Evolutionary conservation across 345 rosid species (phyloP).

Genomic region (Populus alba): DNA sequence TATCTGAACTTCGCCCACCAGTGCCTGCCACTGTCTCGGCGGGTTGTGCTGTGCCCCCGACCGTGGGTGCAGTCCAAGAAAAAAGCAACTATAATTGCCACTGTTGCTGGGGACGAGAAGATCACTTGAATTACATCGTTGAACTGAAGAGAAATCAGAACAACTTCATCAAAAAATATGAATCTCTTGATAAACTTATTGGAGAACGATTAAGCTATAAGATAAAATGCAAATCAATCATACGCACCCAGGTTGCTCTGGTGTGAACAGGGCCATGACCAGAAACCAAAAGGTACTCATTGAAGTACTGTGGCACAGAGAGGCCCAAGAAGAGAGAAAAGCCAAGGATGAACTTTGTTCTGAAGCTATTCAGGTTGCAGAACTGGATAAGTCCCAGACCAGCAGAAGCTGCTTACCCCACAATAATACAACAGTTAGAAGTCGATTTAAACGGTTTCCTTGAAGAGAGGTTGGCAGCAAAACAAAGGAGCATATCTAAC

Average conservation of each 20-base stretch:
- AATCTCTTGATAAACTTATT: not conserved
- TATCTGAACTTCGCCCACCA: slow-evolving; percentile 80
- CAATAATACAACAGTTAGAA: not conserved
- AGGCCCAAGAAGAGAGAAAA: slow-evolving; percentile 85
- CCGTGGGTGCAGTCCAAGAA: slow-evolving; percentile 66
- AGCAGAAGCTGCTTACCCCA: slow-evolving; percentile 60
- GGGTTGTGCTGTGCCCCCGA: slow-evolving; percentile 40
- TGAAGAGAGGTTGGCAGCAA: not conserved
- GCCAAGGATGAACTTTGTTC: slow-evolving; percentile 77
- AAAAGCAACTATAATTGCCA: slow-evolving; percentile 53
- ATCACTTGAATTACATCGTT: slow-evolving; percentile 80
- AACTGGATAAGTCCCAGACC: slow-evolving; percentile 79
- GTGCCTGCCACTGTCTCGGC: slow-evolving; percentile 81
- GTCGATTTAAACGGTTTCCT: not conserved
- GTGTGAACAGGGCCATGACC: slow-evolving; percentile 77
- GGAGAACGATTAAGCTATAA: not conserved
- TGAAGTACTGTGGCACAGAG: slow-evolving; percentile 79
- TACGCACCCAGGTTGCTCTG: slow-evolving; percentile 51
- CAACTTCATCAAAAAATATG: not conserved
- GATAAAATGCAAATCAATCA: not conserved
- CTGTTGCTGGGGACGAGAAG: slow-evolving; percentile 82
- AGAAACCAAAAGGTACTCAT: slow-evolving; percentile 46
- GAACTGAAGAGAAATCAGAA: slow-evolving; percentile 47
- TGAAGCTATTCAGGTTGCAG: slow-evolving; percentile 83
- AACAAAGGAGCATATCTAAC: not conserved